Evolutionary conservation across 768 basidiomycete species (phyloP).

Genomic region (Epithele typhae): DNA sequence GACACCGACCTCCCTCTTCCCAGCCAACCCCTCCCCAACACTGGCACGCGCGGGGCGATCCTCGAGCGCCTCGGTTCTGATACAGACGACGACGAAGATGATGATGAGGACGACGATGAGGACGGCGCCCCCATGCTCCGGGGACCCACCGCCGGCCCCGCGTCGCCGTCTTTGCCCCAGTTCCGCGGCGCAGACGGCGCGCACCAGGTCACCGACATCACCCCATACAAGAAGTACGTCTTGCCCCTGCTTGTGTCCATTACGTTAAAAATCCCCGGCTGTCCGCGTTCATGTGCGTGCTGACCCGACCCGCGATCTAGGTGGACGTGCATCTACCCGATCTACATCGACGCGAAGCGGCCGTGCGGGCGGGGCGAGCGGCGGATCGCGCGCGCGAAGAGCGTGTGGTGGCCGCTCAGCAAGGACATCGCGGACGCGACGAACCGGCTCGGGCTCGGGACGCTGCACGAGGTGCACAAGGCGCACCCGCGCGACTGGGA

Average conservation of each 20-base stretch:
- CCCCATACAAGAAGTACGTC: conserved; percentile 78
- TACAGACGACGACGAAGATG: conserved; percentile 25
- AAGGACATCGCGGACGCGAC: conserved; percentile 89
- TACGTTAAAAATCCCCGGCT: no score
- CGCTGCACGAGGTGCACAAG: conserved; percentile 87
- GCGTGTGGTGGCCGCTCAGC: conserved; percentile 93
- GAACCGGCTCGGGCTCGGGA: conserved; percentile 67
- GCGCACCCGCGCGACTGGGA: conserved; percentile 96
- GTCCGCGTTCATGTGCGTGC: background rate
- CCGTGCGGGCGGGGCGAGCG: conserved; percentile 82
- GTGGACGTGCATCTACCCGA: conserved; percentile 95
- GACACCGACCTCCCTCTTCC: conserved; percentile 90
- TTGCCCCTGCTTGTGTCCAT: background rate
- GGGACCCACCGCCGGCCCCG: conserved; percentile 42
- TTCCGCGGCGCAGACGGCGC: conserved; percentile 22
- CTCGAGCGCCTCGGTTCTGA: conserved; percentile 75
- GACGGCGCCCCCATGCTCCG: conserved; percentile 2
- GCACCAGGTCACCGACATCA: conserved; percentile 62
- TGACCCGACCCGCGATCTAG: conserved; percentile 35
- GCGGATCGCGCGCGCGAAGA: conserved; percentile 71
- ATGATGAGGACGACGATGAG: background rate
- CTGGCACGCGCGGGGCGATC: conserved; percentile 68
- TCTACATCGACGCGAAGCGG: conserved; percentile 94
- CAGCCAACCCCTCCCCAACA: conserved; percentile 55
- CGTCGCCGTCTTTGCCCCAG: conserved; percentile 41